phyloP scores from a whole-genome alignment of 2,329 filamentous ascomycete genomes.

The Neofusicoccum parvum region DNA sequence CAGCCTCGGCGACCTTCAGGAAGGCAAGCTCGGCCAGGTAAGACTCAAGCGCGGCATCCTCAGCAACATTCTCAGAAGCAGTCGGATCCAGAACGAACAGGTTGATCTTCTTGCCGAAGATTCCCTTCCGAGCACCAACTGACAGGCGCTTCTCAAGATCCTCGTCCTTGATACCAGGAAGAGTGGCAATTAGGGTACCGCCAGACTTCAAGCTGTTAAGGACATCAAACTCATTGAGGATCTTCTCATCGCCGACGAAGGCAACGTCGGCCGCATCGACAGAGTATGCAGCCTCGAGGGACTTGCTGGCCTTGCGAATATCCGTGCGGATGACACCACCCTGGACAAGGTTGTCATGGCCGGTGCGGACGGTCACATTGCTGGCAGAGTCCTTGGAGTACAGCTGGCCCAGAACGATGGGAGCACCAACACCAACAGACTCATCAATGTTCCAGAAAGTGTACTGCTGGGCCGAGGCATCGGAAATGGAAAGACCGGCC shows the following conservation, averaged over 20 bases:
- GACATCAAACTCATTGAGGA: conserved; percentile 78
- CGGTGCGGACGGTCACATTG: conserved; percentile 62
- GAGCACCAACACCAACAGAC: conserved; percentile 67
- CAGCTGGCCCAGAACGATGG: conserved; percentile 62
- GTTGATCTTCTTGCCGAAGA: conserved; percentile 70
- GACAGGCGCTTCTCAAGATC: conserved; percentile 87
- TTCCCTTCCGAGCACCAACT: conserved; percentile 66
- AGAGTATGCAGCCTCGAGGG: conserved; percentile 81
- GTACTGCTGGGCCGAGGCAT: conserved; percentile 73
- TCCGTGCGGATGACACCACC: conserved; percentile 84
- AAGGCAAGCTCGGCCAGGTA: conserved; percentile 80
- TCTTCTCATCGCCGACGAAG: conserved; percentile 76
- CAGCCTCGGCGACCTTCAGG: conserved; percentile 72
- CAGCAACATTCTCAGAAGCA: conserved; percentile 67
- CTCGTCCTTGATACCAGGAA: conserved; percentile 80
- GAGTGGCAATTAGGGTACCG: conserved; percentile 73
- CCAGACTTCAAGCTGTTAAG: conserved; percentile 69
- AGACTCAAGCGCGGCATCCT: conserved; percentile 62
- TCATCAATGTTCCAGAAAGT: conserved; percentile 91
- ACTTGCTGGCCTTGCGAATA: conserved; percentile 79
- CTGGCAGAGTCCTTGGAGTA: conserved; percentile 62
- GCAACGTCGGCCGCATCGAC: conserved; percentile 77
- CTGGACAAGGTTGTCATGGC: conserved; percentile 64
- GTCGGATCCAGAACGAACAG: conserved; percentile 77
- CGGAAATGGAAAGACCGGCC: conserved; percentile 57